Base-by-base conservation (phyloP, 176 grass and related monocot species). In the Avena sativa region DNA sequence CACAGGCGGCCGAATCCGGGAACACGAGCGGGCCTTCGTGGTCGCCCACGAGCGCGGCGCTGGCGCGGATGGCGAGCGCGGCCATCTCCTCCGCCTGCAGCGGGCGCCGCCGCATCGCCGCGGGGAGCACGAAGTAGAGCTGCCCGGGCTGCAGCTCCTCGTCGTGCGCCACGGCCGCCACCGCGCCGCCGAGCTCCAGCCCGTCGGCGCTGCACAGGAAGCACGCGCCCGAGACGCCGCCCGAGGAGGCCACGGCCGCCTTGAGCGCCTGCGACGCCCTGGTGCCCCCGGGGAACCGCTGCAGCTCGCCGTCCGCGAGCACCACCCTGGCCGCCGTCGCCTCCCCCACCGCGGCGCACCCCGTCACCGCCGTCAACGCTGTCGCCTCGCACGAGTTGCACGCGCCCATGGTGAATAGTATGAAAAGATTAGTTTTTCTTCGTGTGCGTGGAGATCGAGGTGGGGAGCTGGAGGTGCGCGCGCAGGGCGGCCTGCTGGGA, bases 41-140 rank as follows among this genome's bases (percentile, higher is more conserved):
- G 62, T 90, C 83, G 30, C 87, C 86, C 4, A 82, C 88, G 9
- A 95, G 91, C 32, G 96, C 96, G 17, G 93, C 84, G 83, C 91
- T 95, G 70, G 96, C 96, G 62, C 89, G 89, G 55, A 98, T 71
- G 5, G 96, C 96, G 32, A 98, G 96, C 65, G 89, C 86, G 0
- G 91, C 96, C 86, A 95, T 98, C 87, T 98, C 91, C 80, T 95
- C 96, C 4, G 90, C 89, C 77, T 74, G 88, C 74, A 98, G 88
- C 15, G 81, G 63, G 17, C 88, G 84, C 9, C 84, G 93, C 69
- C 84, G 84, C 96, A 95, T 98, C 30, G 89, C 49, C 0, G 79
- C 74, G 21, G 96, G 93, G 49, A 98, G 91, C 58, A 98, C 79
- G 93, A 98, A 98, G 88, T 98, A 98, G 1, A 98, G 86, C 90